Evolutionary conservation across 345 rosid genomes (phyloP), one percentile per base, ranked within the genome.

Genomic region (Abelmoschus esculentus): DNA sequence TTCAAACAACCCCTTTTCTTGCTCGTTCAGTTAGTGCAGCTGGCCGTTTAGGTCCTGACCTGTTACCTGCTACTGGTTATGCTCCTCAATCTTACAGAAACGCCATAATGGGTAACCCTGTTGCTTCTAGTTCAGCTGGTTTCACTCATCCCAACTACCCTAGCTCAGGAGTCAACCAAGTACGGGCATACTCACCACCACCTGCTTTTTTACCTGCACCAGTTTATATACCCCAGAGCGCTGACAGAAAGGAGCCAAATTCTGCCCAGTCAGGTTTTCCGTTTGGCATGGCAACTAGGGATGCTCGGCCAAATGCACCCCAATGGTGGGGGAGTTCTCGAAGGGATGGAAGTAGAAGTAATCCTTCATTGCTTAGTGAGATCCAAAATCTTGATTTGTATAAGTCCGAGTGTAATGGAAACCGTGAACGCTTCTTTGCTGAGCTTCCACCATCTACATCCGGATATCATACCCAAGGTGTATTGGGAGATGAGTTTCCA

Each of bases 11-110:
- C 9, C 83, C 96, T 12, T 75, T 73, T 38, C 93, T 95, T 62
- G 81, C 92, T 44, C 91, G 91, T 50, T 89, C 97, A 17, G 85
- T 83, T 34, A 91, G 98, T 85, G 96, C 98, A 75, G 82, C 92
- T 67, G 93, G 96, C 18, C 81, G 90, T 62, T 74, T 95, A 56
- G 92, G 89, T 70, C 89, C 90, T 36, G 96, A 91, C 6, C 72
- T 90, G 18, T 71, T 87, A 31, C 61, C 84, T 17, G 80, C 83
- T 61, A 78, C 75, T 67, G 74, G 88, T 71, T 85, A 66, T 83
- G 82, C 68, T 61, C 92, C 97, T 55, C 88, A 77, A 71, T 89
- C 98, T 55, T 90, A 91, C 68, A 81, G 92, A 76, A 87, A 88
- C 75, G 93, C 96, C 61, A 91, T 88, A 66, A 76, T 88, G 12